Base-by-base conservation (phyloP, 148 eudicot genomes). In the Rhododendron vialii region DNA sequence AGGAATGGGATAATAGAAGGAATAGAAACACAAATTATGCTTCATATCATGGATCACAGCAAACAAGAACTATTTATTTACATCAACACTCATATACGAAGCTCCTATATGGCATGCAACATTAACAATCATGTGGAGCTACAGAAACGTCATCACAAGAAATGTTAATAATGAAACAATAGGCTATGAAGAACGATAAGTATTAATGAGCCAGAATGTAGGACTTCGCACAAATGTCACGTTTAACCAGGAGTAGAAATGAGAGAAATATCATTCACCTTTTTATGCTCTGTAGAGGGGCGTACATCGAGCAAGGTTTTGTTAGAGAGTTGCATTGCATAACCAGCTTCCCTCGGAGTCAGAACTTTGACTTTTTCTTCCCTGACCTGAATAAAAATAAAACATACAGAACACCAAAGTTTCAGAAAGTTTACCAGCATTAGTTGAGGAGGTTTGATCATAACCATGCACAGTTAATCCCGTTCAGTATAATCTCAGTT, bases 311-410 rank as follows among this genome's bases (percentile, higher is more conserved):
- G 95, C 53, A 97, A 84, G 85, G 91, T 93, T 91, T 91, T 97
- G 48, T 92, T 87, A 36, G 98, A 89, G 78, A 97, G 98, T 90
- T 93, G 98, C 85, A 97, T 88, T 30, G 98, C 99, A 88, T 97
- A 97, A 63, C 99, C 99, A 89, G 96, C 99, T 92, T 97, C 99
- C 84, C 91, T 92, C 4, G 99, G 96, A 17, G 92, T 91, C 83
- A 97, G 89, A 90, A 92, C 85, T 88, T 97, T 97, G 48, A 97
- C 93, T 86, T 94, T 97, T 78, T 91, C 98, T 69, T 95, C 98
- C 87, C 98, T 91, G 83, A 95, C 91, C 99, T 97, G 88, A 53
- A 84, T 73, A 87, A 86, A 91, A 53, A 84, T 73, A 87, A 86
- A 91, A 86, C 50, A 91, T 57, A 83, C 61, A 88, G 85, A 84